These are phyloP conservation scores for Achlya hypogyna DNA, from an alignment of 352 stramenopile species.

Conservation along the genomic window DNA sequence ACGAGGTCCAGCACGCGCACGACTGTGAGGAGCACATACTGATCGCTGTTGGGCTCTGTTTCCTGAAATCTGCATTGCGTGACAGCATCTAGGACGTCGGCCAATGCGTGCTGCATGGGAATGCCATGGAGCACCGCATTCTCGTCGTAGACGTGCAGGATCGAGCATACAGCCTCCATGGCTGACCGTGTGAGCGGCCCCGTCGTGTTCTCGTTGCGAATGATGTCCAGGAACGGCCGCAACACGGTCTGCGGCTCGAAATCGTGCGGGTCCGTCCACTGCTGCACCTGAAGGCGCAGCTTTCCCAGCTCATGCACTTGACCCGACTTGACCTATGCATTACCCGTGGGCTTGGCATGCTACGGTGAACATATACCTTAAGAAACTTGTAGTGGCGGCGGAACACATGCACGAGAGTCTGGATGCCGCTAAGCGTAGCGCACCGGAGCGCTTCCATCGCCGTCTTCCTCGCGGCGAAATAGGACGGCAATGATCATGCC, in stretches of 20 bases:
- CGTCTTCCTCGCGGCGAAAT: background rate
- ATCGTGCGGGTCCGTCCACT: conserved; percentile 41
- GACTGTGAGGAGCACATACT: conserved; percentile 88
- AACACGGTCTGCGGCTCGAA: conserved; percentile 56
- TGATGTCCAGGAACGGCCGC: conserved; percentile 91
- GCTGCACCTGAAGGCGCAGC: conserved; percentile 7
- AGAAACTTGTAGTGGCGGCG: conserved; percentile 11
- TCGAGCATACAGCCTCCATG: conserved; percentile 92
- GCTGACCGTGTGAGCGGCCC: conserved; percentile 89
- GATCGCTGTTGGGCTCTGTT: conserved; percentile 81
- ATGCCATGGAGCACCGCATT: conserved; percentile 22
- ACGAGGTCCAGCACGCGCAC: conserved; percentile 91
- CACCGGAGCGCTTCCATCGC: conserved; percentile 15
- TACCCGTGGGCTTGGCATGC: background rate
- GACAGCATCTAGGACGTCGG: conserved; percentile 87
- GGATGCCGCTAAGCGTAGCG: conserved; percentile 16
- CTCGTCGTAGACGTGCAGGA: conserved; percentile 72
- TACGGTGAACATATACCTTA: conserved; percentile 3
- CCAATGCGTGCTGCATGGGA: conserved; percentile 34
- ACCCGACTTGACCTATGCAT: conserved; percentile 15
- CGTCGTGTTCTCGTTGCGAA: conserved; percentile 87
- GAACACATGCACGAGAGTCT: conserved; percentile 19
- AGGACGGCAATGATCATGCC: background rate
- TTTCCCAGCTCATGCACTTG: conserved; percentile 7
- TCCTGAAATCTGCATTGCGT: conserved; percentile 93